phyloP scores from a whole-genome alignment of 2,329 filamentous ascomycete genomes.

The Botrytis deweyae region DNA sequence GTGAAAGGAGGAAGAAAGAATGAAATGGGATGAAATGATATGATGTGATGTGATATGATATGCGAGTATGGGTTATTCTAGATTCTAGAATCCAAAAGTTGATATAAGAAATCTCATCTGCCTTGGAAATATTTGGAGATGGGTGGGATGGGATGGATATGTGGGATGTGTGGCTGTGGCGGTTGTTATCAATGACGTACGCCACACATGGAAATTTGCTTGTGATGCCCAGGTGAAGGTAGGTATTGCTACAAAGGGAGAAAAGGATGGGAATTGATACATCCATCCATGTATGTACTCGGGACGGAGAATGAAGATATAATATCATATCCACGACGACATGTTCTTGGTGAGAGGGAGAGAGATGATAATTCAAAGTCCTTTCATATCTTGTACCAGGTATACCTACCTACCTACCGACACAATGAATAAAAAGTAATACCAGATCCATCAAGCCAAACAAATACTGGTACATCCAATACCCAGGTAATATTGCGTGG shows the following conservation, averaged over 20 bases:
- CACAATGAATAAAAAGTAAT: background rate
- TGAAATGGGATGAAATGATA: too few species aligned
- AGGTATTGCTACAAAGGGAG: too few species aligned
- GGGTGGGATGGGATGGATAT: background rate
- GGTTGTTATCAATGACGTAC: constrained; percentile 9
- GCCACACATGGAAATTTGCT: background rate
- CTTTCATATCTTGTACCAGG: background rate
- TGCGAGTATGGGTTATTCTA: background rate
- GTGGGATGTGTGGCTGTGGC: constrained; percentile 6
- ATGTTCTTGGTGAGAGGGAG: background rate
- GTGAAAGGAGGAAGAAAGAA: background rate
- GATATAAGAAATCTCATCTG: background rate
- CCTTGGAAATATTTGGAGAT: background rate
- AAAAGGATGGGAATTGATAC: too few species aligned
- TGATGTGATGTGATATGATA: too few species aligned
- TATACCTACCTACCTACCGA: too few species aligned
- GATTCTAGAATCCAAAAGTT: background rate
- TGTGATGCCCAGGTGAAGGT: too few species aligned
- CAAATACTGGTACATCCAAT: background rate
- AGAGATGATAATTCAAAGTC: background rate
- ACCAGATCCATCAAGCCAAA: background rate
- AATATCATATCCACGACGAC: background rate
- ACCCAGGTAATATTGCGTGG: background rate
- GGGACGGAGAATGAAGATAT: background rate
- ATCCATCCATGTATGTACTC: too few species aligned